These are phyloP conservation scores for Volutella citrinella DNA, from an alignment of 2,329 filamentous ascomycete species.

Conservation along the genomic window DNA sequence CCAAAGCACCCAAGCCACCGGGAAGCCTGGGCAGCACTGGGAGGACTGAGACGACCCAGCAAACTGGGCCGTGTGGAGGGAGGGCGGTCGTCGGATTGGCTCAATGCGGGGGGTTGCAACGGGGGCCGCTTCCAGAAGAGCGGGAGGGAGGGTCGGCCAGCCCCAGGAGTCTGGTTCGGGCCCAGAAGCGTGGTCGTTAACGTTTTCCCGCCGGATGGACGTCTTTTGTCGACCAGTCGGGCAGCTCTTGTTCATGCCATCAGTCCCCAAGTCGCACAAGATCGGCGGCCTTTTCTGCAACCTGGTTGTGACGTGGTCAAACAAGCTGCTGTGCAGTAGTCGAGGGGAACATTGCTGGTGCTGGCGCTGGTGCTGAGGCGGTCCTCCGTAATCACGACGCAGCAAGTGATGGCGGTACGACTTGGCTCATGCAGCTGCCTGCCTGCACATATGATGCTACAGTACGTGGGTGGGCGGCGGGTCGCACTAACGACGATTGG, in stretches of 20 bases:
- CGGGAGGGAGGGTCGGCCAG: conserved; percentile 21
- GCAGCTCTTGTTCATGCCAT: no score
- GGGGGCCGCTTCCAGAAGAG: conserved; percentile 24
- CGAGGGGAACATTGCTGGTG: no score
- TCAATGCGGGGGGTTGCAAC: conserved; percentile 10
- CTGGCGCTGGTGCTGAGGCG: no score
- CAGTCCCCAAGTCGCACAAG: conserved; percentile 16
- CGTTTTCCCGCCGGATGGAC: conserved; percentile 11
- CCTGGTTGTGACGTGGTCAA: conserved; percentile 25
- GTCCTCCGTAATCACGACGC: no score
- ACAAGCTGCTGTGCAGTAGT: no score
- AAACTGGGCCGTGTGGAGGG: conserved; percentile 21
- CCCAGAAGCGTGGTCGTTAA: conserved; percentile 14
- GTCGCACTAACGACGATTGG: no score
- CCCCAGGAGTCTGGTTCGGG: conserved; percentile 19
- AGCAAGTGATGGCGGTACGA: no score
- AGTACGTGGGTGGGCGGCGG: no score
- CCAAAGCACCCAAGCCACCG: conserved; percentile 9
- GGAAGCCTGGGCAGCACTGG: conserved; percentile 7
- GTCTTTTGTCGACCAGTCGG: conserved; percentile 13
- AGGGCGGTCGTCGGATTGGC: conserved; percentile 14
- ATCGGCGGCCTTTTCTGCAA: conserved; percentile 19
- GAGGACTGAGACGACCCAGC: conserved; percentile 15
- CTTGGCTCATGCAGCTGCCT: no score
- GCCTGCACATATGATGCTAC: no score